Evolutionary conservation across 257 asterid genomes (phyloP), one percentile per base, ranked within the genome.

Genomic region (Perilla frutescens): DNA sequence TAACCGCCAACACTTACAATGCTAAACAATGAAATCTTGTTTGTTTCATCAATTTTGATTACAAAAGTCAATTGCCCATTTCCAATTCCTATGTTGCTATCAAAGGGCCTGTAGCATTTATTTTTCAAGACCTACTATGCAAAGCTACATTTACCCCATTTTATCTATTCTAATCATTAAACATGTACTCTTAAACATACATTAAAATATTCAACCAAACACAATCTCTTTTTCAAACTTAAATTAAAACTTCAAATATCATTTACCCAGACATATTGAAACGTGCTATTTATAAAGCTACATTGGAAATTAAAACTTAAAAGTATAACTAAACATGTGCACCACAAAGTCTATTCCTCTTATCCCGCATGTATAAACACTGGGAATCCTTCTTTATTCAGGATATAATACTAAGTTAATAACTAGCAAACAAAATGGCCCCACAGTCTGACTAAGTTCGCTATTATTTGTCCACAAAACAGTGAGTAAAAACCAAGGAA

Each of bases 381-480:
- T 48, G 10, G 29, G n/a, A 59, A 44, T 37, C 40, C 48, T 29
- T 59, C 76, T 37, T 71, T 44, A 36, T 41, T 59, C 31, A 36
- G 48, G 15, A 13, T 54, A 32, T 32, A 41, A 64, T 31, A 54
- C 34, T 58, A 8, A 26, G 12, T 60, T 53, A 40, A 55, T 31
- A 58, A 60, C 44, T 59, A 2, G 70, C 64, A 56, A 51, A 43
- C 37, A 20, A 69, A 50, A 29, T 62, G 72, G 64, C 34, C 34
- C 49, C 9, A 43, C 15, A 66, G 36, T 4, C 57, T 60, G 10
- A 39, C 62, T 48, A 37, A 36, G 41, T 36, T 41, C 41, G 48
- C 15, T 43, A 29, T 15, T 54, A 56, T 69, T 50, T 45, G 26
- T 20, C 26, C 26, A 0, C 26, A 20, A 20, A 20, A 20, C 26